Evolutionary conservation across 2,329 filamentous ascomycete genomes (phyloP).

Genomic region (Fusarium abutilonis): DNA sequence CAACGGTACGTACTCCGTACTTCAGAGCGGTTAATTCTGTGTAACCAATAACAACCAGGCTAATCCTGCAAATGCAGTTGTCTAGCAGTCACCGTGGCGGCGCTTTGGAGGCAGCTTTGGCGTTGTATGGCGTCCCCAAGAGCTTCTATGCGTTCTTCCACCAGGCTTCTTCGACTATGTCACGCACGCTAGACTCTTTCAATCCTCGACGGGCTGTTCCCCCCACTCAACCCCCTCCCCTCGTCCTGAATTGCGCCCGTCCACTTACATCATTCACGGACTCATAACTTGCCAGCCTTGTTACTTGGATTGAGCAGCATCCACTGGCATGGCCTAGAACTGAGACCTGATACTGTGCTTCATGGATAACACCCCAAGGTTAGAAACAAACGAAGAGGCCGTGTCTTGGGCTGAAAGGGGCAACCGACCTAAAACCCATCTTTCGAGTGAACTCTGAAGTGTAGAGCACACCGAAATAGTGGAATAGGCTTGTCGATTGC

Average conservation of each 20-base stretch:
- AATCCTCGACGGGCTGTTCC: slow-evolving; percentile 21
- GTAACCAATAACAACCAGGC: slow-evolving; percentile 12
- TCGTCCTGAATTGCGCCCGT: slow-evolving; percentile 34
- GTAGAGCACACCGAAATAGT: not conserved
- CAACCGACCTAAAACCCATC: not conserved
- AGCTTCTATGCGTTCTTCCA: slow-evolving; percentile 46
- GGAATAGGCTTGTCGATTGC: not conserved
- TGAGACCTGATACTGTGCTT: slow-evolving; percentile 22
- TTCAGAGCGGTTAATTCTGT: slow-evolving; percentile 13
- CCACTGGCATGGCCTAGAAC: slow-evolving; percentile 24
- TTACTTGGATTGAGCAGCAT: slow-evolving; percentile 19
- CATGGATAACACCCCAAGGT: slow-evolving; percentile 20
- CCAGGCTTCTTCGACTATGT: slow-evolving; percentile 33
- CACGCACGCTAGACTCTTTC: slow-evolving; percentile 28
- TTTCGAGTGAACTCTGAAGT: too few species aligned
- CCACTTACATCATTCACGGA: slow-evolving; percentile 46
- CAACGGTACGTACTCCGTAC: not conserved
- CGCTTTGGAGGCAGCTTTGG: slow-evolving; percentile 24
- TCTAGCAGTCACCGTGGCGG: slow-evolving; percentile 28
- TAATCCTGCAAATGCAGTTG: slow-evolving; percentile 13
- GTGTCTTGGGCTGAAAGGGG: slow-evolving; percentile 13
- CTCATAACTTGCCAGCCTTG: slow-evolving; percentile 33
- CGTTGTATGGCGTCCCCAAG: slow-evolving; percentile 17
- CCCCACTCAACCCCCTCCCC: slow-evolving; percentile 33
- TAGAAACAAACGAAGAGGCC: slow-evolving; percentile 9